A percentile compares a stretch with the other conserved stretches of the same genome.
These are phyloP conservation scores for Discostella stelligeroides DNA, from an alignment of 108 stramenopile genomes.

Conservation along the genomic window DNA sequence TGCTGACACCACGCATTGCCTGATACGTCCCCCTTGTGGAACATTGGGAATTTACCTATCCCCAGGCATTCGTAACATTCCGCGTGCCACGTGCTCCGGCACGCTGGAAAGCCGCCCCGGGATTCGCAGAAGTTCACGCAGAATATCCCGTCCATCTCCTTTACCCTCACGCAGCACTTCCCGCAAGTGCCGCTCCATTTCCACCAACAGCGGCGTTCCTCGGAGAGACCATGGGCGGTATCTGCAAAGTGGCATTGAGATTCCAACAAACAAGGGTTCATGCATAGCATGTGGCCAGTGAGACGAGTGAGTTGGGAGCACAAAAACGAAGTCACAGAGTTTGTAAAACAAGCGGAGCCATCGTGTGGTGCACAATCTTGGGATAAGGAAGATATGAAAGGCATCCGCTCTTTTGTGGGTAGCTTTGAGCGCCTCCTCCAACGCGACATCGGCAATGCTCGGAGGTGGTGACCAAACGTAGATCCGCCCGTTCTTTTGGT, in stretches of 20 bases:
- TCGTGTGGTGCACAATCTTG: background rate
- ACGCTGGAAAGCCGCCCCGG: too few species aligned
- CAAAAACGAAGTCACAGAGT: background rate
- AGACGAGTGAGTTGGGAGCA: background rate
- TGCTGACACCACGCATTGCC: background rate
- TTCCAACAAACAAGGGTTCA: background rate
- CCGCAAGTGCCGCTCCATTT: slow-evolving; percentile 11
- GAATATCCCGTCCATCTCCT: too few species aligned
- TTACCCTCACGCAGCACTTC: slow-evolving; percentile 16
- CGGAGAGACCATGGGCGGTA: background rate
- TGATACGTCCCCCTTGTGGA: background rate
- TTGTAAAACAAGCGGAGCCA: background rate
- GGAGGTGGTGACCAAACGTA: too few species aligned
- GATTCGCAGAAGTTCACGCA: too few species aligned
- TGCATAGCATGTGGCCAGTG: background rate
- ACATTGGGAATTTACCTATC: background rate
- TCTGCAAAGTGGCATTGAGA: background rate
- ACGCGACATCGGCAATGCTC: too few species aligned
- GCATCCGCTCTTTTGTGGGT: too few species aligned
- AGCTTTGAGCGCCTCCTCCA: too few species aligned
- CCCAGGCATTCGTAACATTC: too few species aligned
- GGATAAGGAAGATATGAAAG: background rate
- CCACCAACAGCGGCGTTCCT: too few species aligned
- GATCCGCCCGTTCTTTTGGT: too few species aligned
- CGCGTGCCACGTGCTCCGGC: too few species aligned